A percentile compares a stretch with the other conserved stretches of the same genome.
Conservation (phyloP, 106 monocot species). For the Cymbidium sinense region DNA sequence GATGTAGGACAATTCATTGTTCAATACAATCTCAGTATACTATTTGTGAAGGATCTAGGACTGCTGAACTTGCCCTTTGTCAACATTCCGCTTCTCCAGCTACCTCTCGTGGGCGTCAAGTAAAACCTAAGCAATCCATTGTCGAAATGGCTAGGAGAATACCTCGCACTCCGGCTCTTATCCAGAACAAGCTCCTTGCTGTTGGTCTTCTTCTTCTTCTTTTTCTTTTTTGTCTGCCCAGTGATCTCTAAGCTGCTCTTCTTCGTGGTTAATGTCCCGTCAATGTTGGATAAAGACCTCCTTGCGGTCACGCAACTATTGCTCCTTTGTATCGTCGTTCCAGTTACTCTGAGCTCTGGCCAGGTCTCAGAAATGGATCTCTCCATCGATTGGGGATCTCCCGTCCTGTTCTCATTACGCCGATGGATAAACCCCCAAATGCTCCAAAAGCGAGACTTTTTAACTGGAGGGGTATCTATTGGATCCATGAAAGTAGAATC, state of each 20-base stretch:
- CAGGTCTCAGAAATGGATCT: slow-evolving; percentile 47
- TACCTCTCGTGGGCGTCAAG: slow-evolving; percentile 52
- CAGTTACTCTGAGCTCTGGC: slow-evolving; percentile 30
- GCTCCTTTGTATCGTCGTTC: slow-evolving; percentile 39
- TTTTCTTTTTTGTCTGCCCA: slow-evolving; percentile 30
- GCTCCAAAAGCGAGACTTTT: slow-evolving; percentile 68
- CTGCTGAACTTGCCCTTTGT: slow-evolving; percentile 12
- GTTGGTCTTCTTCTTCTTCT: neutral
- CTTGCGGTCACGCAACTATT: slow-evolving; percentile 65
- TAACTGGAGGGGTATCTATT: slow-evolving; percentile 7
- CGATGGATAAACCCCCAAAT: slow-evolving; percentile 74
- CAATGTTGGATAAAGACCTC: slow-evolving; percentile 37
- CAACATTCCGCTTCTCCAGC: slow-evolving; percentile 23
- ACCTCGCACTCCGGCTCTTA: slow-evolving; percentile 65
- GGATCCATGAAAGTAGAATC: slow-evolving; percentile 34
- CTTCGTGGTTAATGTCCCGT: slow-evolving; percentile 26
- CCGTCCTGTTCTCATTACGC: slow-evolving; percentile 9
- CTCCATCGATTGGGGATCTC: slow-evolving; percentile 25
- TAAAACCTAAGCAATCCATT: slow-evolving; percentile 74
- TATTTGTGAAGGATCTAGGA: slow-evolving; percentile 39
- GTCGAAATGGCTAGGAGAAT: slow-evolving; percentile 51
- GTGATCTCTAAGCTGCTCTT: slow-evolving; percentile 31
- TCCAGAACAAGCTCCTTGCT: slow-evolving; percentile 38
- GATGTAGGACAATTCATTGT: neutral
- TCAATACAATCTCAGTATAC: slow-evolving; percentile 49